Evolutionary conservation across 129 eudicot species (phyloP), one percentile per base, ranked within the genome.

Genomic region (Scalesia atractyloides): DNA sequence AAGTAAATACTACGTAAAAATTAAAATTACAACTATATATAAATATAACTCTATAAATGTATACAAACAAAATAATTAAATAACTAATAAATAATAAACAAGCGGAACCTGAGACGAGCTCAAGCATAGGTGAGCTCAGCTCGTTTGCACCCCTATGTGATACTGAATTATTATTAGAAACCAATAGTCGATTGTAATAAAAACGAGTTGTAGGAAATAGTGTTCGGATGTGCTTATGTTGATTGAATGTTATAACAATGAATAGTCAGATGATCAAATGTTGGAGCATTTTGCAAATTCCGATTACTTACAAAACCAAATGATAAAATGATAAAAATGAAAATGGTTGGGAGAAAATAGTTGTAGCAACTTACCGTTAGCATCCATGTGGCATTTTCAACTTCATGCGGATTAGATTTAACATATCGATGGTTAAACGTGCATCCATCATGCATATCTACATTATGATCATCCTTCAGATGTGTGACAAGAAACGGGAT

Each of bases 351-450:
- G 41, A 37, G 7, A n/a, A 41, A 37, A 56, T 37, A 20, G 13
- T 37, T 64, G 34, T 22, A 75, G 49, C 57, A 69, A 92, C 96
- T 88, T 88, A 92, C 97, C 14, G 97, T 92, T 48, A 92, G 76
- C 97, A 89, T 89, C 96, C 97, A 91, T 13, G 92, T 91, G 2
- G 97, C 97, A 34, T 84, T 86, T 69, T 91, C 97, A 70, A 88
- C 93, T 86, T 91, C 96, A 73, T 84, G 90, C 5, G 96, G 96
- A 71, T 92, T 83, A 19, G 97, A 78, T 76, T 89, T 92, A 61
- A 92, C 97, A 53, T 92, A 92, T 37, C 96, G 84, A 64, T 88
- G 97, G 67, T 92, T 92, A 80, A 92, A 92, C 61, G 91, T 83
- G 69, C 87, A 89, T 52, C 97, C 96, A 77, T 87, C 88, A 71